phyloP scores from a whole-genome alignment of 176 grass and related monocot species.

The Panicum miliaceum region DNA sequence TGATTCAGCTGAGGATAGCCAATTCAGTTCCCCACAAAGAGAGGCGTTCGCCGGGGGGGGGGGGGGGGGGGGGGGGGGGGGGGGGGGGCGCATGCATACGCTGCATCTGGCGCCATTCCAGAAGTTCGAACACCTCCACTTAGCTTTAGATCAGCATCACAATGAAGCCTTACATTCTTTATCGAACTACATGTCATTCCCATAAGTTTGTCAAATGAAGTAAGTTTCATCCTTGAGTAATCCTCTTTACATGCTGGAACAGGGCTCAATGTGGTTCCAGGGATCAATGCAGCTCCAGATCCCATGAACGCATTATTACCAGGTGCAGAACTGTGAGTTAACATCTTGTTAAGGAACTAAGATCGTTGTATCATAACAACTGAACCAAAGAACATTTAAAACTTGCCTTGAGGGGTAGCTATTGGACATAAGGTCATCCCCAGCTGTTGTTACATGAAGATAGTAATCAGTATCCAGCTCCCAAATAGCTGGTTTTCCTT shows the following conservation, averaged over 20 bases:
- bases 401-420: slow-evolving; percentile 61
- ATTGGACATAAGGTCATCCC: slow-evolving; percentile 60
- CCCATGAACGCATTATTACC: slow-evolving; percentile 36
- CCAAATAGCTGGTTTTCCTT: slow-evolving; percentile 96
- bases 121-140: slow-evolving; percentile 58
- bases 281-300: slow-evolving; percentile 44
- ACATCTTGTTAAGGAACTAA: slow-evolving; percentile 27
- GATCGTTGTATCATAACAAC: not conserved
- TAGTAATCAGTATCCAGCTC: slow-evolving; percentile 98
- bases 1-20: slow-evolving; percentile 58
- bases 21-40: slow-evolving; percentile 64
- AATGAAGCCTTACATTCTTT: slow-evolving; percentile 75
- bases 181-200: slow-evolving; percentile 73
- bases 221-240: slow-evolving; percentile 74
- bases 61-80: too few species aligned
- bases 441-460: slow-evolving; percentile 85
- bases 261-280: slow-evolving; percentile 52
- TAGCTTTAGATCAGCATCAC: slow-evolving; percentile 62
- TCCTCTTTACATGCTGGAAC: slow-evolving; percentile 86
- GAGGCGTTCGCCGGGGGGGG: slow-evolving; percentile 36
- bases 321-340: slow-evolving; percentile 48
- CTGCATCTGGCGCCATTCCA: slow-evolving; percentile 94
- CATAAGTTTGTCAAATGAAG: slow-evolving; percentile 92
- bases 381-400: slow-evolving; percentile 31
- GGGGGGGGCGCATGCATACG: too few species aligned